Percentiles rank a stretch among this genome's conserved stretches.
Conservation (phyloP, 140 eudicot species). For the Ambrosia hybrid region DNA sequence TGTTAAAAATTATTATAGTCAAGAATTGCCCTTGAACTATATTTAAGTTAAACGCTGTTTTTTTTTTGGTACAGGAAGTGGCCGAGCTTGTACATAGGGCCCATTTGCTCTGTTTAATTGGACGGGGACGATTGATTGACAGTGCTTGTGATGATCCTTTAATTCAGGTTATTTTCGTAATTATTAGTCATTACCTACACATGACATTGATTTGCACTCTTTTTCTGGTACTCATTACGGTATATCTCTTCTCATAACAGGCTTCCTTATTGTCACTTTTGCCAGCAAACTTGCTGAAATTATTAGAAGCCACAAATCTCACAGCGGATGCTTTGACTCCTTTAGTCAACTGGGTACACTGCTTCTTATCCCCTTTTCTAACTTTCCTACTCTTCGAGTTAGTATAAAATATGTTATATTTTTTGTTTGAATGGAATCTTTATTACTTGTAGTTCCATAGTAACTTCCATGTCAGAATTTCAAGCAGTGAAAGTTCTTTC, state of each 20-base stretch:
- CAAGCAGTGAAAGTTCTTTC: constrained; percentile 49
- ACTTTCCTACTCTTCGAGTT: background rate
- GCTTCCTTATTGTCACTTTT: constrained; percentile 79
- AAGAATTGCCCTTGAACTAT: constrained; percentile 1
- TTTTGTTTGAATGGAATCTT: constrained; percentile 13
- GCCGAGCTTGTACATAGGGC: constrained; percentile 88
- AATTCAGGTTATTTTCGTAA: constrained; percentile 60
- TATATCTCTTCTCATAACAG: constrained; percentile 43
- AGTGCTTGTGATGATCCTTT: constrained; percentile 79
- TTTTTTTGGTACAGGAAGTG: constrained; percentile 50
- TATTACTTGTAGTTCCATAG: constrained; percentile 57
- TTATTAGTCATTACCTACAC: background rate
- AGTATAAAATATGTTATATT: background rate
- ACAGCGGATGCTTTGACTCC: constrained; percentile 64
- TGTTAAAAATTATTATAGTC: background rate
- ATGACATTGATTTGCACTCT: background rate
- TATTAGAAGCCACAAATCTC: constrained; percentile 53
- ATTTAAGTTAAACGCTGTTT: background rate
- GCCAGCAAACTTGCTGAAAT: constrained; percentile 61
- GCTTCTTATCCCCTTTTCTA: constrained; percentile 6
- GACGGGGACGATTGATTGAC: constrained; percentile 84
- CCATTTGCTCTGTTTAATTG: constrained; percentile 87
- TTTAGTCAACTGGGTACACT: constrained; percentile 74
- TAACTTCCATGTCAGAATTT: constrained; percentile 54
- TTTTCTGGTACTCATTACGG: constrained; percentile 3